Conservation (phyloP, 306 rosid species). For the Prunus mira region DNA sequence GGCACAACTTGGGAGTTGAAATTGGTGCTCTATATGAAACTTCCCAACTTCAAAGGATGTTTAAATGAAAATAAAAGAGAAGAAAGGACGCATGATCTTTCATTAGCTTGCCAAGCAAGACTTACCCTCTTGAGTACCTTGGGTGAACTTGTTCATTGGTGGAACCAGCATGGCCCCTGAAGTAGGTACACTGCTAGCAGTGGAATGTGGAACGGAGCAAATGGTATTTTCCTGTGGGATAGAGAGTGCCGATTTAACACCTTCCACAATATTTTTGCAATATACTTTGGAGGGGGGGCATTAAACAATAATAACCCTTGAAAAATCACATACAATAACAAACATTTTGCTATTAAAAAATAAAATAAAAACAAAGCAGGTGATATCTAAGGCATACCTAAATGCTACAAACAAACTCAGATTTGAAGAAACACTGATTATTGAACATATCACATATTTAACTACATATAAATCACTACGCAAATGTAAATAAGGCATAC, state of each 20-base stretch:
- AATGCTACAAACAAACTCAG: background rate
- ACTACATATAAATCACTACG: background rate
- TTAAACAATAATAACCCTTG: background rate
- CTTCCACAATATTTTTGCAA: background rate
- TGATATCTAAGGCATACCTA: background rate
- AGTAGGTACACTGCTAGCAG: slow-evolving; percentile 18
- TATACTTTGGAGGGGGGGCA: background rate
- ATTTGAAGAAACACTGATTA: background rate
- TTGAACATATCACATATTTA: background rate
- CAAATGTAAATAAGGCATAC: background rate
- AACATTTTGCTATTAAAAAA: background rate
- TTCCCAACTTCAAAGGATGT: background rate
- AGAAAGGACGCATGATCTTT: background rate
- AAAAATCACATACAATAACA: background rate
- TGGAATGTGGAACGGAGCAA: slow-evolving; percentile 30
- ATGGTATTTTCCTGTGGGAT: slow-evolving; percentile 43
- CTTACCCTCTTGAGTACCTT: slow-evolving; percentile 58
- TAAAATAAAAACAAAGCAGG: background rate
- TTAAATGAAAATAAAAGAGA: background rate
- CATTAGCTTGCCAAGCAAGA: slow-evolving; percentile 21
- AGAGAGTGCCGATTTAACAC: slow-evolving; percentile 11
- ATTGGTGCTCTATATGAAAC: background rate
- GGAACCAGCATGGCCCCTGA: slow-evolving; percentile 33
- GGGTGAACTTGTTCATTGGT: slow-evolving; percentile 28
- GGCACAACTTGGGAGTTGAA: background rate